phyloP scores from a whole-genome alignment of 2,329 filamentous ascomycete species.

The Pestalotiopsis sp. region DNA sequence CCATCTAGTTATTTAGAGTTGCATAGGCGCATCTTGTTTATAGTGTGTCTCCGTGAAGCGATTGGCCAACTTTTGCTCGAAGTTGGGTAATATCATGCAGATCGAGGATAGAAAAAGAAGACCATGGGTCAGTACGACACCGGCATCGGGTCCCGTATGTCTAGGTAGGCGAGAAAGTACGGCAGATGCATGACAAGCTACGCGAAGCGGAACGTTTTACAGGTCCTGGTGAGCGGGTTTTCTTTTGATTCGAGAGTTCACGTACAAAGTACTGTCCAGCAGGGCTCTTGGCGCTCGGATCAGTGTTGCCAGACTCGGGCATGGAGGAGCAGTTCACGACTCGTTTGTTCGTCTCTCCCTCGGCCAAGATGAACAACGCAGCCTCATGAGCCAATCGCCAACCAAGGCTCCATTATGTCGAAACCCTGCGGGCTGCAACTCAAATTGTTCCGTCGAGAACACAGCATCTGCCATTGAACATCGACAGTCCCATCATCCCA shows the following conservation, averaged over 20 bases:
- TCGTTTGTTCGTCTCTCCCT: background rate
- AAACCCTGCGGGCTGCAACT: too few species aligned
- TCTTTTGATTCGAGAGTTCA: background rate
- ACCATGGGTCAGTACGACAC: background rate
- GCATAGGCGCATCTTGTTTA: background rate
- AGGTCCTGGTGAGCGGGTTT: background rate
- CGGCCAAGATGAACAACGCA: background rate
- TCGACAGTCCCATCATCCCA: too few species aligned
- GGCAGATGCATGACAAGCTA: background rate
- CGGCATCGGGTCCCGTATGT: background rate
- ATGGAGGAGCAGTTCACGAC: background rate
- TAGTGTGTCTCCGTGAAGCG: background rate
- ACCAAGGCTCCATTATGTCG: too few species aligned
- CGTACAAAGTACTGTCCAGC: background rate
- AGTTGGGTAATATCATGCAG: background rate
- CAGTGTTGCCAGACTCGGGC: background rate
- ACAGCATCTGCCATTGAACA: too few species aligned
- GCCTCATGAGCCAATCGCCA: background rate
- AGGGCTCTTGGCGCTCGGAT: background rate
- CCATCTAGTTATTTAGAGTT: background rate
- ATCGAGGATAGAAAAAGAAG: background rate
- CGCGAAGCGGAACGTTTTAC: background rate
- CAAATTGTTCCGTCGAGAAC: too few species aligned
- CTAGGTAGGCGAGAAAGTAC: background rate
- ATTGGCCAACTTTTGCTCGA: background rate